phyloP scores from a whole-genome alignment of 371 early-diverging fungal genomes.

The Dinochytrium kinnereticum region DNA sequence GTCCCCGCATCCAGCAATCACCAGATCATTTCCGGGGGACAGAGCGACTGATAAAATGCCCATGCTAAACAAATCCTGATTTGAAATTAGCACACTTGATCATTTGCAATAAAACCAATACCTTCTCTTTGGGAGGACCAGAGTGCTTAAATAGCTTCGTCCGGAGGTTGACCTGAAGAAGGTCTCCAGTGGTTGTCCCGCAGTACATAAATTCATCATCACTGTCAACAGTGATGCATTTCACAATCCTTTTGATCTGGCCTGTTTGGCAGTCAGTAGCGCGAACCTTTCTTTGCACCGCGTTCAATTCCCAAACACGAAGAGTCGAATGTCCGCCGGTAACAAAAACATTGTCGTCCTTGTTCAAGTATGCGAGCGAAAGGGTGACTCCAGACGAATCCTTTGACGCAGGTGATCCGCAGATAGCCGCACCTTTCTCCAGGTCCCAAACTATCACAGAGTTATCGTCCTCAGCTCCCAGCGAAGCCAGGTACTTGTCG shows the following conservation, averaged over 20 bases:
- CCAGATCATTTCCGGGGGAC: slow-evolving; percentile 37
- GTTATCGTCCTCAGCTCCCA: slow-evolving; percentile 63
- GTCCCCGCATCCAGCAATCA: slow-evolving; percentile 61
- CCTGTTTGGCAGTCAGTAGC: slow-evolving; percentile 59
- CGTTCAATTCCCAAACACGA: slow-evolving; percentile 56
- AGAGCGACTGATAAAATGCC: slow-evolving; percentile 55
- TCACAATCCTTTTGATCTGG: slow-evolving; percentile 62
- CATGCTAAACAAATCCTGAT: slow-evolving; percentile 56
- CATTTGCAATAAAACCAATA: slow-evolving; percentile 10
- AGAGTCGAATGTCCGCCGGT: slow-evolving; percentile 59
- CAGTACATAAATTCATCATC: slow-evolving; percentile 63
- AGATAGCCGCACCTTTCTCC: slow-evolving; percentile 53
- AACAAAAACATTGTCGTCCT: slow-evolving; percentile 53
- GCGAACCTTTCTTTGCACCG: slow-evolving; percentile 52
- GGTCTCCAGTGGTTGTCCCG: slow-evolving; percentile 64
- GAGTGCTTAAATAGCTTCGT: slow-evolving; percentile 57
- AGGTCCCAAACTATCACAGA: slow-evolving; percentile 62
- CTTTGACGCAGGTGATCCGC: slow-evolving; percentile 58
- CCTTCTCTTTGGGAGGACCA: slow-evolving; percentile 63
- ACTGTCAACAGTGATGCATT: slow-evolving; percentile 53
- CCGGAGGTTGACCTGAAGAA: slow-evolving; percentile 52
- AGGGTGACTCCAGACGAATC: slow-evolving; percentile 56
- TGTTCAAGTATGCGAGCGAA: slow-evolving; percentile 51
- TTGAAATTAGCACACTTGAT: background rate
- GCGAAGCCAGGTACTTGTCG: slow-evolving; percentile 55